Evolutionary conservation across 192 early-diverging fungal species (phyloP), one percentile per base, ranked within the genome.

Genomic region (Coemansia sp.): DNA sequence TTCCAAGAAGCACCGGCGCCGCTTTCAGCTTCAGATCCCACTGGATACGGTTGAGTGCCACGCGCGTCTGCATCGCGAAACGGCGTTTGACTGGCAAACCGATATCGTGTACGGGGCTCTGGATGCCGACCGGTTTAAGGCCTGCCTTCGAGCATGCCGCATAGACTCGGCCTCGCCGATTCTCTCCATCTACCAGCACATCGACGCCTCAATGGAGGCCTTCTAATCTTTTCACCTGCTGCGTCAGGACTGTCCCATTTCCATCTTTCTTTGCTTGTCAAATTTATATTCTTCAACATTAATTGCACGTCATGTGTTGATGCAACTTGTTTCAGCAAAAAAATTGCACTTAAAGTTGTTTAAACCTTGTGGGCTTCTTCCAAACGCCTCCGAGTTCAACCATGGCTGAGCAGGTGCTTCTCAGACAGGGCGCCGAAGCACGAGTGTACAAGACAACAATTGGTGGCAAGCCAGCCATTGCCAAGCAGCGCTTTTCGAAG

Each of bases 361-460:
- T 3, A 3, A 14, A 1, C 38, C 38, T 44, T 16, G 38, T 47
- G 21, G 22, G 24, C 6, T 61, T 18, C 49, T 44, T 59, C 41
- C 26, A 44, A 48, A 25, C n/a, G 27, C 14, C 24, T 48, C 9
- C 2, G 19, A 63, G 25, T 18, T 9, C 10, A 10, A 56, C 25
- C 19, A 62, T 64, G 65, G 51, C 67, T 0, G 68, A 61, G 4
- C 67, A 60, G 41, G 74, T 71, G 8, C 70, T 93, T 38, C 86
- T 94, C 56, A 90, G 90, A 56, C 93, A 95, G 77, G 93, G 93
- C 56, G 93, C 93, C 16, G 93, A 95, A 76, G 93, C 92, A 12
- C 86, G 91, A 12, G 88, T 98, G 16, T 94, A 88, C 76, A 82
- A 84, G 28, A 78, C 85, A 18, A 75, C 85, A 4, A 90, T 91